Evolutionary conservation across 2,329 filamentous ascomycete genomes (phyloP), one percentile per base, ranked within the genome.

Genomic region (Colletotrichum musicola): DNA sequence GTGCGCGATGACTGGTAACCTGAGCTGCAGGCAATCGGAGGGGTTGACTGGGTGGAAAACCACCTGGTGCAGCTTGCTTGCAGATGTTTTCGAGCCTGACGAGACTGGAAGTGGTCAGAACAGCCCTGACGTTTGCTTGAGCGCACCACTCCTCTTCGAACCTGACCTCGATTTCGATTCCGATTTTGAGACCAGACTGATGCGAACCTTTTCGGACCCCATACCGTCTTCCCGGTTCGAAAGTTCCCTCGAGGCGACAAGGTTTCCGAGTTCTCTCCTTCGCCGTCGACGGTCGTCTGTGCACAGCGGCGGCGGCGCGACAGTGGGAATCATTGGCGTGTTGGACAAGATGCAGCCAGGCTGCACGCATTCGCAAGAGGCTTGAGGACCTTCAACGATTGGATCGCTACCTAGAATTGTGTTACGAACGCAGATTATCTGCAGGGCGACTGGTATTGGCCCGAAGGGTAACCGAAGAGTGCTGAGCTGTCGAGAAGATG

Each of bases 331-430:
- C 9, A 49, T 38, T 59, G 56, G 56, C 25, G 22, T n/a, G 16
- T 4, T 13, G 22, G 20, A 27, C 13, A 18, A 51, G 27, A 20
- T 60, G 57, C 57, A 51, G 46, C 10, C 35, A 60, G 57, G 57
- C 57, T 60, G 46, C 57, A 12, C 50, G 46, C 57, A 51, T 50
- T 42, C 47, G 57, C 57, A 16, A 44, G 30, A 35, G 14, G 20
- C 35, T 51, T n/a, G 27, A 20, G 30, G 10, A 13, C 9, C 1
- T 27, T 22, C 30, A 20, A 38, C 18, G 57, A 30, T 42, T 51
- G 57, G 47, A 2, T 35, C 56, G 44, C 42, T 38, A 47, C n/a
- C 30, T 4, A 44, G n/a, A 51, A 22, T 18, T 2, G 57, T 60
- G 35, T 18, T 9, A 60, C 47, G 1, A n/a, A 20, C 30, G 20